phyloP scores from a whole-genome alignment of 2,329 filamentous ascomycete genomes.

The Nothomitra cinnamomea region DNA sequence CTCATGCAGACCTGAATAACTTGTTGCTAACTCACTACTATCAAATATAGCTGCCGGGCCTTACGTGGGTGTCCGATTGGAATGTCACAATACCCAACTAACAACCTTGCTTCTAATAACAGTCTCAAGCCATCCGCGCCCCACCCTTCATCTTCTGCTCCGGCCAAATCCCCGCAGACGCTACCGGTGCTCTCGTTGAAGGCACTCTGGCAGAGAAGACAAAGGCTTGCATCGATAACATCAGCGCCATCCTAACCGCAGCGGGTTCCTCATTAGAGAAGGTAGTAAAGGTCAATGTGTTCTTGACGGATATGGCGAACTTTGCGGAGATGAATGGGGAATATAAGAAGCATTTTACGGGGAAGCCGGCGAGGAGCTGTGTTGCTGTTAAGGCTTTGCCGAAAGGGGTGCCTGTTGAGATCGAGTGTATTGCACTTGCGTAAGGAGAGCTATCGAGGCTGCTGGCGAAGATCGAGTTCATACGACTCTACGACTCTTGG shows the following conservation, averaged over 20 bases:
- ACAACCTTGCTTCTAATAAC: not conserved
- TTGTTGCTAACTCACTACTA: not conserved
- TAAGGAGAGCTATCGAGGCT: not conserved
- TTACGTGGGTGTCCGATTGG: not conserved
- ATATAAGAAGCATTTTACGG: conserved; percentile 52
- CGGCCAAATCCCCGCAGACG: conserved; percentile 59
- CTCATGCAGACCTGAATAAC: not conserved
- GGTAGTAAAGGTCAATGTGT: conserved; percentile 82
- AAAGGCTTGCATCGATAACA: conserved; percentile 57
- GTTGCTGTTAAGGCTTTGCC: conserved; percentile 46
- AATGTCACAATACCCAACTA: no score
- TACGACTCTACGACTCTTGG: no score
- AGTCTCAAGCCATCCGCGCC: conserved; percentile 46
- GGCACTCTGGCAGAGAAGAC: conserved; percentile 54
- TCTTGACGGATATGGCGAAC: conserved; percentile 79
- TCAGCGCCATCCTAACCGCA: conserved; percentile 66
- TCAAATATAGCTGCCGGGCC: not conserved
- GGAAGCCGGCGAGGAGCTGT: conserved; percentile 46
- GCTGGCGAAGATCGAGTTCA: not conserved
- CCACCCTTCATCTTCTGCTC: conserved; percentile 54
- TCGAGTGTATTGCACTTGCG: conserved; percentile 42
- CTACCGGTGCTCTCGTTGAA: conserved; percentile 39
- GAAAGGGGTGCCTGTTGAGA: conserved; percentile 46
- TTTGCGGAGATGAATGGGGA: conserved; percentile 67
- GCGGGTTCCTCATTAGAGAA: conserved; percentile 62